These are phyloP conservation scores for Akanthomyces lecanii DNA, from an alignment of 2,329 filamentous ascomycete genomes.

Conservation along the genomic window DNA sequence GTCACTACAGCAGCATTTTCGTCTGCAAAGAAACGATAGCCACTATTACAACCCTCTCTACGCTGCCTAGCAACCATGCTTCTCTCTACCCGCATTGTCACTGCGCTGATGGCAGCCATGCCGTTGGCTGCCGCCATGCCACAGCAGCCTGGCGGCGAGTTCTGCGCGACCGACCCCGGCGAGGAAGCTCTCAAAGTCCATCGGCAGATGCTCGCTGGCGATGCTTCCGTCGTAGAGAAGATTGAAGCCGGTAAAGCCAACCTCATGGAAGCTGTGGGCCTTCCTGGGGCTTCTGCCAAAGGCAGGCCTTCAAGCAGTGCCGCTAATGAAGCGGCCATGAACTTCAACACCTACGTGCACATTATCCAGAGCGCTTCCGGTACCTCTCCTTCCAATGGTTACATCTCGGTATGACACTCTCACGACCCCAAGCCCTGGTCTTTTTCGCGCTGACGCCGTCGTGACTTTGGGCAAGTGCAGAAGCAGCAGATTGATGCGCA, in stretches of 20 bases:
- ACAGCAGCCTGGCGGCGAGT: neutral
- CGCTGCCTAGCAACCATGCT: neutral
- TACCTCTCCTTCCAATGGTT: neutral
- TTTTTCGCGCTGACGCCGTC: neutral
- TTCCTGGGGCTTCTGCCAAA: neutral
- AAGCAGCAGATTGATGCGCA: neutral
- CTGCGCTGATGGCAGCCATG: neutral
- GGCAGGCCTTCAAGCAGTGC: neutral
- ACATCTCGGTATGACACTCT: neutral
- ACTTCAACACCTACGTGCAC: slow-evolving; percentile 7
- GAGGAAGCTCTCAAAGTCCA: neutral
- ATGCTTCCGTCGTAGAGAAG: neutral
- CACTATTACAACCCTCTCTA: neutral
- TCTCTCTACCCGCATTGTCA: neutral
- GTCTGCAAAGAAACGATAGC: neutral
- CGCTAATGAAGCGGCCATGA: neutral
- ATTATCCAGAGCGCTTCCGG: slow-evolving; percentile 1
- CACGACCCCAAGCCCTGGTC: neutral
- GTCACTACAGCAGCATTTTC: neutral
- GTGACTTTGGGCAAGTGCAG: neutral
- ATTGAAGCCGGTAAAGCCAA: neutral
- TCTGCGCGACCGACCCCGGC: neutral
- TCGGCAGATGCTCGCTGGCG: neutral
- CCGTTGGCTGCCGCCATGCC: neutral
- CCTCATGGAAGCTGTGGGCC: neutral